Percentiles rank a stretch among this genome's conserved stretches.
Conservation (phyloP, 441 rosid genomes). For the Bruguiera hainesii region DNA sequence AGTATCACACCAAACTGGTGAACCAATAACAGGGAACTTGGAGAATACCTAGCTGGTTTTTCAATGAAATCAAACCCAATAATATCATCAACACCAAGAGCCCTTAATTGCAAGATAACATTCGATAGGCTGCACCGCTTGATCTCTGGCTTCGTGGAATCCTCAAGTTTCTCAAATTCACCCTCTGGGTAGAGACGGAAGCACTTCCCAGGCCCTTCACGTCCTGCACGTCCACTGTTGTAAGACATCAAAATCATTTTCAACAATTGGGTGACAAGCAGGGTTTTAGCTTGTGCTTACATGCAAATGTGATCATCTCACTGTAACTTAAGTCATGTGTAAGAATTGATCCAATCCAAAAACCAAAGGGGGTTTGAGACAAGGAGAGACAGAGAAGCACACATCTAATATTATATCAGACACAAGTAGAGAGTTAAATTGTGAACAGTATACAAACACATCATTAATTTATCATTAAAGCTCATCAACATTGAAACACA, state of each 20-base stretch:
- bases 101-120: slow-evolving; percentile 90
- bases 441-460: neutral
- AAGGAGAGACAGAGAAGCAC: neutral
- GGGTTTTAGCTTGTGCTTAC: neutral
- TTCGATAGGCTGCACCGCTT: slow-evolving; percentile 89
- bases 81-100: slow-evolving; percentile 85
- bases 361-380: neutral
- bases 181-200: slow-evolving; percentile 88
- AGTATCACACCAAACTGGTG: neutral
- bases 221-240: slow-evolving; percentile 95
- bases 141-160: slow-evolving; percentile 88
- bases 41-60: slow-evolving; percentile 75
- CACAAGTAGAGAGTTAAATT: neutral
- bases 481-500: neutral
- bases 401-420: neutral
- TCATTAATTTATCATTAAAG: neutral
- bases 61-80: slow-evolving; percentile 93
- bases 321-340: neutral
- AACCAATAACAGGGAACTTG: slow-evolving; percentile 1
- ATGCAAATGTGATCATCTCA: neutral
- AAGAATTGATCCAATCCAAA: neutral
- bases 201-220: slow-evolving; percentile 93
- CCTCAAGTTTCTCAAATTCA: slow-evolving; percentile 89
- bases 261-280: slow-evolving; percentile 7
- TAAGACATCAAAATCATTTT: slow-evolving; percentile 20